A percentile compares a stretch with the other conserved stretches of the same genome.
phyloP scores from a whole-genome alignment of 75 land plant species.

The Cupressus sempervirens region DNA sequence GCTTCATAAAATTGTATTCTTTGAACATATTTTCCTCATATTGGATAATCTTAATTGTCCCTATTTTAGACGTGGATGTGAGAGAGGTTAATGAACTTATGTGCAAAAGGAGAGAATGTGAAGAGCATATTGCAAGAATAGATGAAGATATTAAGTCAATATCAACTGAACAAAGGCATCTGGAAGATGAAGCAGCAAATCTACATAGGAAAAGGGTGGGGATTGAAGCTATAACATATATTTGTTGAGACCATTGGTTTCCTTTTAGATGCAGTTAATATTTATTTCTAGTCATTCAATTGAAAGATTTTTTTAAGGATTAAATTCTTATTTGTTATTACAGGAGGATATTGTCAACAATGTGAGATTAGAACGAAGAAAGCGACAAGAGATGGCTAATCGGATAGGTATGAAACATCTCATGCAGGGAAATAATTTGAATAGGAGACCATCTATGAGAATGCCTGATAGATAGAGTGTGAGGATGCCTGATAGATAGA shows the following conservation, averaged over 20 bases:
- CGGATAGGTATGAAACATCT: constrained; percentile 20
- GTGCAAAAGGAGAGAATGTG: constrained; percentile 43
- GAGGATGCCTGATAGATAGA: neutral
- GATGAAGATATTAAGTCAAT: constrained; percentile 46
- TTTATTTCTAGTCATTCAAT: neutral
- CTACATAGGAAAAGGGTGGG: constrained; percentile 68
- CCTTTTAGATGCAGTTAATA: neutral
- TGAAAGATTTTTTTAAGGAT: neutral
- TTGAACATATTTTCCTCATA: constrained; percentile 2
- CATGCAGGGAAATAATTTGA: neutral
- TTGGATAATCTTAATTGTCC: neutral
- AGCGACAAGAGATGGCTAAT: constrained; percentile 61
- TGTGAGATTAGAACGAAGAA: constrained; percentile 51
- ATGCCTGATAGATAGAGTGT: neutral
- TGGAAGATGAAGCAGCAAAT: constrained; percentile 78
- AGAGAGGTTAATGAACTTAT: constrained; percentile 52
- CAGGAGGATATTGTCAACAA: constrained; percentile 74
- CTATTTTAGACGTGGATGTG: constrained; percentile 53
- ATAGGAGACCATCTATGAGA: neutral
- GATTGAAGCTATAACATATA: neutral
- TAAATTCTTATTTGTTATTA: neutral
- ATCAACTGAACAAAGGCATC: constrained; percentile 39
- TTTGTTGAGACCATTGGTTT: constrained; percentile 6
- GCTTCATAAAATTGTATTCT: neutral
- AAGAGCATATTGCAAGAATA: constrained; percentile 35